Evolutionary conservation across 228 moss, liverwort and hornwort species (phyloP), one percentile per base, ranked within the genome.

Genomic region (Sphagnum magellanicum): DNA sequence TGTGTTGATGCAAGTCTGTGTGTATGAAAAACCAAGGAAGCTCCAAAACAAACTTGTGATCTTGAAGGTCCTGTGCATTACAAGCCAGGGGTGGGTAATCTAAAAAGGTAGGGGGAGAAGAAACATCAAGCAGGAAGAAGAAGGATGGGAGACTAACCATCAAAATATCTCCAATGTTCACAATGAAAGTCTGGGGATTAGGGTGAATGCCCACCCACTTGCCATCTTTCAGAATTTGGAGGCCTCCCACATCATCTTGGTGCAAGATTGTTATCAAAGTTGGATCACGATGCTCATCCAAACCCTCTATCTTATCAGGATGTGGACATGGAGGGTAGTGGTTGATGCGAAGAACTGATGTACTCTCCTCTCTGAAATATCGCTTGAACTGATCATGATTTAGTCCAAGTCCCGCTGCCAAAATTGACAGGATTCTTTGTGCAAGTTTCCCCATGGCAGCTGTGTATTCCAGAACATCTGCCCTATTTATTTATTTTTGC

Each of bases 161-260:
- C 32, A 32, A 32, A 32, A 76, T 79, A 66, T 86, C 86, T 50
- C 86, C 86, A 6, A 82, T 71, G 49, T 86, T 86, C 67, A 86
- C 71, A 0, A 77, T 74, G 7, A 77, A 82, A 53, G 83, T 68
- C 16, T 71, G 75, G 4, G 64, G 74, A 48, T 71, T n/a, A 8
- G 81, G 78, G 4, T 75, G 49, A 46, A 82, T 72, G 49, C 71
- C 69, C 32, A 82, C 63, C 81, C 81, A 82, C 11, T 4, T n/a
- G 6, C 64, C 61, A 7, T 60, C 63, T 13, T 69, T 64, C 3
- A 59, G 72, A 17, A 82, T 65, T 72, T 82, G 81, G 60, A 82
- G 61, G 8, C 81, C 81, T 5, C 60, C 65, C n/a, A 78, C 77
- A 16, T 66, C 50, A 16, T 75, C 78, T 66, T 82, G 81, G 65